Evolutionary conservation across 208 protist genomes (phyloP).

Genomic region (Herpetomonas samuelpessoai): DNA sequence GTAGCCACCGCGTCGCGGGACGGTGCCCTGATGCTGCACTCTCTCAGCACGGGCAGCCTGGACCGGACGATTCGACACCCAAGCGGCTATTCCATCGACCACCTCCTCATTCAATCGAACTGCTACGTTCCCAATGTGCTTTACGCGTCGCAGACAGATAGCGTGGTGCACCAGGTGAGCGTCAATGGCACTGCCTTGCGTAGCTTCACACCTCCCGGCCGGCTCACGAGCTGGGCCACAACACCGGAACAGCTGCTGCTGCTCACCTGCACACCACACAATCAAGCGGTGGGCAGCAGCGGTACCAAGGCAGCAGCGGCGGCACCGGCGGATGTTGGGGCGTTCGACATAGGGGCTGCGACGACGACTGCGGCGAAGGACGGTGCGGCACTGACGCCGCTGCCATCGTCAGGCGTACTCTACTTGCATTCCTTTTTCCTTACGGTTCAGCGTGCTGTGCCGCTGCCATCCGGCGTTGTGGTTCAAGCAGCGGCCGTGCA

Average conservation of each 20-base stretch:
- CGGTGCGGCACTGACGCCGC: background rate
- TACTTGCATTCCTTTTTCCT: slow-evolving; percentile 82
- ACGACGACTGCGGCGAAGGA: background rate
- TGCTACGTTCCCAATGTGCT: slow-evolving; percentile 89
- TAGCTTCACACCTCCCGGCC: slow-evolving; percentile 49
- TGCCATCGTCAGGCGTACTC: slow-evolving; percentile 27
- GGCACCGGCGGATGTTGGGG: background rate
- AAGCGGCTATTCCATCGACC: slow-evolving; percentile 50
- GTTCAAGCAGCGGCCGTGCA: slow-evolving; percentile 53
- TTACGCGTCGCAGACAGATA: slow-evolving; percentile 63
- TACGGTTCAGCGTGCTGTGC: slow-evolving; percentile 41
- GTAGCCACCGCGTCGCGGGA: slow-evolving; percentile 83
- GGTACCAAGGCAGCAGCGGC: background rate
- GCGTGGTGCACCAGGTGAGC: slow-evolving; percentile 76
- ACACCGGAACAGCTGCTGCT: slow-evolving; percentile 74
- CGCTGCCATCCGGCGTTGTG: slow-evolving; percentile 26
- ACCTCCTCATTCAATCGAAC: slow-evolving; percentile 62
- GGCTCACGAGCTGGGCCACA: slow-evolving; percentile 59
- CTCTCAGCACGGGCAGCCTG: slow-evolving; percentile 53
- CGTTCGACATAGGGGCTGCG: background rate
- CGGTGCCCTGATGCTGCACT: slow-evolving; percentile 81
- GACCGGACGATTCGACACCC: slow-evolving; percentile 79
- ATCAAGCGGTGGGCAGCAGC: background rate
- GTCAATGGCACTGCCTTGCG: slow-evolving; percentile 77
- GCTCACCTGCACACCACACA: slow-evolving; percentile 29